phyloP scores from a whole-genome alignment of 345 rosid species.

The Populus simonii region DNA sequence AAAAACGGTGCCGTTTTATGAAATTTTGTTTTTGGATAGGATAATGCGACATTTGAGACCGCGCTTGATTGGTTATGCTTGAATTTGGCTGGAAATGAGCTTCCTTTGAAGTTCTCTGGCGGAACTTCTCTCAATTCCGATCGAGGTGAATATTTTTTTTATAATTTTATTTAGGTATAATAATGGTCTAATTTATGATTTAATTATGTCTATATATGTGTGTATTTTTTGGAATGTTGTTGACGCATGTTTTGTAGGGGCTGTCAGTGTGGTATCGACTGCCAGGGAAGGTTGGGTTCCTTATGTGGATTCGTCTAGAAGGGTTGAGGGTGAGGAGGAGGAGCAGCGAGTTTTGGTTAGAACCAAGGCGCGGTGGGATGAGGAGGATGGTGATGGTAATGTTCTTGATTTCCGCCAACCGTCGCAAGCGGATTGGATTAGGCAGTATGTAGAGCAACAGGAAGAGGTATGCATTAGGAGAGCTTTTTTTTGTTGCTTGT shows the following conservation, averaged over 20 bases:
- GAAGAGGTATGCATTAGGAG: conserved; percentile 60
- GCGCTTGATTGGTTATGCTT: conserved; percentile 96
- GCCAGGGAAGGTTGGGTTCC: conserved; percentile 56
- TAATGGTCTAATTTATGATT: not conserved
- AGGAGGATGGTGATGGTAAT: conserved; percentile 44
- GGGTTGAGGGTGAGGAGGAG: conserved; percentile 30
- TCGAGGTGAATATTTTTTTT: conserved; percentile 36
- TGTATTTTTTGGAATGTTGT: not conserved
- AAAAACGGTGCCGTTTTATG: not conserved
- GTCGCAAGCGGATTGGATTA: conserved; percentile 91
- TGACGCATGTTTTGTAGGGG: conserved; percentile 34
- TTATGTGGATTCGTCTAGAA: conserved; percentile 30
- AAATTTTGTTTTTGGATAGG: conserved; percentile 38
- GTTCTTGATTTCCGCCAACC: conserved; percentile 47
- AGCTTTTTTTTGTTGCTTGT: not conserved
- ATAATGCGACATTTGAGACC: conserved; percentile 75
- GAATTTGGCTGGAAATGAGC: conserved; percentile 68
- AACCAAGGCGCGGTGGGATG: conserved; percentile 42
- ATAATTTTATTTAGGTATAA: not conserved
- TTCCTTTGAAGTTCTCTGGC: conserved; percentile 83
- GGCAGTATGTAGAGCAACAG: conserved; percentile 73
- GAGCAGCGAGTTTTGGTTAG: conserved; percentile 40
- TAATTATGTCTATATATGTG: not conserved
- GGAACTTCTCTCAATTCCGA: conserved; percentile 47
- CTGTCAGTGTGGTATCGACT: conserved; percentile 65